phyloP scores from a whole-genome alignment of 179 eudicot genomes.

The Spinacia oleracea region DNA sequence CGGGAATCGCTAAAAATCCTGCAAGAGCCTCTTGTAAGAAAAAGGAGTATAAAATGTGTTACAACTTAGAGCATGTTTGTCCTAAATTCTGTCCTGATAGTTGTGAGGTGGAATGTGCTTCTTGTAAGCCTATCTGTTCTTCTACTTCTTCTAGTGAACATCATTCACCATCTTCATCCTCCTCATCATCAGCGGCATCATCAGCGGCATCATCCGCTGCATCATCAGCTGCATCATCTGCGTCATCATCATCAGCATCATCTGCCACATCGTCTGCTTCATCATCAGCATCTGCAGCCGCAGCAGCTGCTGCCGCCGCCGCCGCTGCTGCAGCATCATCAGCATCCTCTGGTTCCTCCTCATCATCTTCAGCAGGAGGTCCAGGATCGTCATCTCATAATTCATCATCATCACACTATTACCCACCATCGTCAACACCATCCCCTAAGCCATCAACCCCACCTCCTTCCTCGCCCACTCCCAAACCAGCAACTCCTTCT shows the following conservation, averaged over 20 bases:
- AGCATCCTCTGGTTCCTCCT: not conserved
- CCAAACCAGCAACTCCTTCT: conserved; percentile 7
- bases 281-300: not conserved
- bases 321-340: not conserved
- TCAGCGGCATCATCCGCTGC: not conserved
- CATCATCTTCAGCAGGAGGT: no score
- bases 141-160: conserved; percentile 2
- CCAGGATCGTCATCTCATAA: no score
- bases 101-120: conserved; percentile 40
- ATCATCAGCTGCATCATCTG: not conserved
- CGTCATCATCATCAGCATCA: not conserved
- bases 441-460: no score
- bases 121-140: conserved; percentile 39
- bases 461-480: not conserved
- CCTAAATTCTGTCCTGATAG: conserved; percentile 39
- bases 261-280: no score
- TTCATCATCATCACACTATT: no score
- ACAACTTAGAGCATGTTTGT: conserved; percentile 35
- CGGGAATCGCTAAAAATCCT: conserved; percentile 37
- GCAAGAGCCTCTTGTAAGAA: conserved; percentile 32
- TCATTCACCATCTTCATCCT: not conserved
- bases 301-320: not conserved
- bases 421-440: no score
- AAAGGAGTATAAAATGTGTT: conserved; percentile 37
- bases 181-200: not conserved